Base-by-base conservation (phyloP, 2,329 filamentous ascomycete species). In the Apiospora hydei region DNA sequence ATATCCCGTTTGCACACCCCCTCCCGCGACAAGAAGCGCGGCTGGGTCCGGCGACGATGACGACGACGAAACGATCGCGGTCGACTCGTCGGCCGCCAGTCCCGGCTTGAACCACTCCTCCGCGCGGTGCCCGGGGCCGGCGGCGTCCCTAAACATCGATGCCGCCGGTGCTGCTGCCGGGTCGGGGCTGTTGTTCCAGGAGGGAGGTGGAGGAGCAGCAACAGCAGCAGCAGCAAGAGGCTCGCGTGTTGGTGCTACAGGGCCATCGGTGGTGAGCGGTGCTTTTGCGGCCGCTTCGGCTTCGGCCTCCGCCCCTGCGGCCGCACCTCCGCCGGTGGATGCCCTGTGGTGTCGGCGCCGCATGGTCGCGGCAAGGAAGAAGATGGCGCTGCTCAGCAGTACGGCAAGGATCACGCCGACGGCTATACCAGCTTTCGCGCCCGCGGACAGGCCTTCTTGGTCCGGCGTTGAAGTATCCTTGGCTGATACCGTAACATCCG, bases 51-150 rank as follows among this genome's bases (percentile, higher is more conserved):
- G 57, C 34, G 57, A 41, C 18, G 46, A 41, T 8, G 46, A 24
- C 10, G 46, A 49, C 57, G 34, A 64, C 34, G 34, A 38, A 6
- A 38, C 34, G 13, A 64, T 69, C 70, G 34, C 41, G 34, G 57
- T 64, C 34, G 67, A 67, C 53, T 72, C 72, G 30, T 77, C 70
- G n/a, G 75, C 75, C 0, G 75, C 64, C 21, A 77, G 72, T 30
- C 77, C 76, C 4, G 73, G 69, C 44, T 73, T 75, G 72, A 72
- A 75, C 18, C 69, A 67, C 43, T 70, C 70, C 2, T 70, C 69
- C 5, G 69, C 34, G 41, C 30, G 24, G 61, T 38, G 8, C 61
- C 26, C 11, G 41, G 51, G 41, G 46, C 70, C 69, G 43, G 16
- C 43, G 46, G 46, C 21, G 8, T 53, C 61, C n/a, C 68, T 46